Conservation (phyloP, 2,329 filamentous ascomycete genomes). For the Capronia epimyces region DNA sequence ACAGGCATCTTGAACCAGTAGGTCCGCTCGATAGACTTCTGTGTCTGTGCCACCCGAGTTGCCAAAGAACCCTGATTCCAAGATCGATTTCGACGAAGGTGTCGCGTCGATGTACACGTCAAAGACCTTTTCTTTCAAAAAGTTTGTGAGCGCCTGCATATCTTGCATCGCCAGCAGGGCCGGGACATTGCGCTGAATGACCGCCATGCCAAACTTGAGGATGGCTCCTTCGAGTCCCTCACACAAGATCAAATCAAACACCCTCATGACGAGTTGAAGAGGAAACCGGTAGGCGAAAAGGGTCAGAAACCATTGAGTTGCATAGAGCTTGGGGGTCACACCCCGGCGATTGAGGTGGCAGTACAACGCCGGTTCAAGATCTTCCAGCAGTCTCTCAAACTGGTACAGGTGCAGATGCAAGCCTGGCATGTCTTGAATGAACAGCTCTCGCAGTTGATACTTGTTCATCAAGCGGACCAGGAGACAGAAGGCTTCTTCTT, state of each 20-base stretch:
- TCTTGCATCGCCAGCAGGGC: slow-evolving; percentile 78
- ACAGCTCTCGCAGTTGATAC: slow-evolving; percentile 86
- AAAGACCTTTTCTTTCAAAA: slow-evolving; percentile 89
- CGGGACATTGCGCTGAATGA: slow-evolving; percentile 90
- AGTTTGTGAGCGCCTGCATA: slow-evolving; percentile 81
- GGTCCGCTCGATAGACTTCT: slow-evolving; percentile 90
- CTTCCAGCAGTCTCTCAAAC: slow-evolving; percentile 89
- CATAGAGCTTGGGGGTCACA: slow-evolving; percentile 87
- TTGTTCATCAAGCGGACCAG: slow-evolving; percentile 95
- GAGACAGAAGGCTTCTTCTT: slow-evolving; percentile 92
- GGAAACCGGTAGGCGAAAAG: slow-evolving; percentile 98
- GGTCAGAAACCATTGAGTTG: slow-evolving; percentile 97
- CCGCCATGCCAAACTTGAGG: slow-evolving; percentile 84
- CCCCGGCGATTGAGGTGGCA: slow-evolving; percentile 85
- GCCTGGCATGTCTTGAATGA: slow-evolving; percentile 92
- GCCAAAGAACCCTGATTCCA: slow-evolving; percentile 96
- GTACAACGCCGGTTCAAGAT: slow-evolving; percentile 87
- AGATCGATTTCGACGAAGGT: slow-evolving; percentile 83
- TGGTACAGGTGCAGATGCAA: slow-evolving; percentile 90
- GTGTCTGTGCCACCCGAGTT: slow-evolving; percentile 85
- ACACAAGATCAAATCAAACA: slow-evolving; percentile 91
- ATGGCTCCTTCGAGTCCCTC: slow-evolving; percentile 86
- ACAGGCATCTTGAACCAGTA: slow-evolving; percentile 88
- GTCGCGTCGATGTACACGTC: slow-evolving; percentile 95
- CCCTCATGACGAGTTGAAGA: slow-evolving; percentile 87